Evolutionary conservation across 1,284 basidiomycete species (phyloP).

Genomic region (Cystobasidium slooffiae): DNA sequence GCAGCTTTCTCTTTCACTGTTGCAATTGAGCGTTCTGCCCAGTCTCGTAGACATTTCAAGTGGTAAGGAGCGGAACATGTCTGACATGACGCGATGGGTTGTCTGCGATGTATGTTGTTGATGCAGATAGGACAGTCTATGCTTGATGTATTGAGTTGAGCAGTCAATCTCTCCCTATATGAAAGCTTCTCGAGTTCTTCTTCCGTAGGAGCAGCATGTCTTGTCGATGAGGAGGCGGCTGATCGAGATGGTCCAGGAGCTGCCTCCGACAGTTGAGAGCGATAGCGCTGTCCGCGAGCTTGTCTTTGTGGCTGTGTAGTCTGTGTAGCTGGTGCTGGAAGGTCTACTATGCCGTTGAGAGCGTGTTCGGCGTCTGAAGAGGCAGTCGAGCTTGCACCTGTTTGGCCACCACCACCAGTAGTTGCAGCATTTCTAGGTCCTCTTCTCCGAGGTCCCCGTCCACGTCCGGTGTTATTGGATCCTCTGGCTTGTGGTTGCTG

Average conservation of each 20-base stretch:
- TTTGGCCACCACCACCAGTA: not conserved
- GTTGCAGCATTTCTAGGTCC: slow-evolving; percentile 3
- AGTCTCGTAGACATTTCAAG: slow-evolving; percentile 74
- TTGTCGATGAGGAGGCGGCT: slow-evolving; percentile 1
- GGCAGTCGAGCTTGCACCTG: slow-evolving; percentile 25
- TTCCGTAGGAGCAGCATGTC: slow-evolving; percentile 26
- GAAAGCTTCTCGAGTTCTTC: slow-evolving; percentile 40
- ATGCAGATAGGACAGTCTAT: slow-evolving; percentile 80
- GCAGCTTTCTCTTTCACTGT: slow-evolving; percentile 62
- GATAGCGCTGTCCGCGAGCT: slow-evolving; percentile 25
- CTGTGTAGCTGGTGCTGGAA: slow-evolving; percentile 40
- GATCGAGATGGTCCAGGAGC: slow-evolving; percentile 22
- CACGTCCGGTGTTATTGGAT: not conserved
- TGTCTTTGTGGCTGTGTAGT: slow-evolving; percentile 10
- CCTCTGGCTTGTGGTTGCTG: not conserved
- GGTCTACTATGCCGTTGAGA: slow-evolving; percentile 8
- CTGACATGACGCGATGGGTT: slow-evolving; percentile 78
- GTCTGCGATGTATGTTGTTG: slow-evolving; percentile 68
- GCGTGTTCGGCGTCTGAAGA: slow-evolving; percentile 38
- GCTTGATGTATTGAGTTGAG: slow-evolving; percentile 47
- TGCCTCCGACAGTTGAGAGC: slow-evolving; percentile 40
- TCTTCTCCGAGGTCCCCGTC: slow-evolving; percentile 5
- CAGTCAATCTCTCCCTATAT: slow-evolving; percentile 48
- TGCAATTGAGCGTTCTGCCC: slow-evolving; percentile 63
- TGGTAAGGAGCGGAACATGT: slow-evolving; percentile 86